Percentiles rank a stretch among this genome's conserved stretches.
phyloP scores from a whole-genome alignment of 352 stramenopile genomes.

The Phytophthora multivora region DNA sequence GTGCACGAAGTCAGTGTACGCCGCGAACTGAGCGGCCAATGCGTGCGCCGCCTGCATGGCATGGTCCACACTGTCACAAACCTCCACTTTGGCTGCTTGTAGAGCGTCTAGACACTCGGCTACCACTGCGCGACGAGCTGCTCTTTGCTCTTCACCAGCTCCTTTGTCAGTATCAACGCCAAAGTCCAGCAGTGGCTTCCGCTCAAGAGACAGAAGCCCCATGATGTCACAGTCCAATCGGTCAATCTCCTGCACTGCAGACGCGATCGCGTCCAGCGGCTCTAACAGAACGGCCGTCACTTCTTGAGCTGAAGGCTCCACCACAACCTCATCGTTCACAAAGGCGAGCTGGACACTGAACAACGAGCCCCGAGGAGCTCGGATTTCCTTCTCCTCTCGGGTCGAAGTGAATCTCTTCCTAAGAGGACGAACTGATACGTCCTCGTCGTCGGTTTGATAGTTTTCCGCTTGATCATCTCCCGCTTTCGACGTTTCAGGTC shows the following conservation, averaged over 20 bases:
- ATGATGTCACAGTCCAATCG: conserved; percentile 91
- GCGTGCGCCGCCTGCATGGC: conserved; percentile 72
- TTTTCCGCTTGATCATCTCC: conserved; percentile 2
- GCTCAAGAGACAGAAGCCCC: conserved; percentile 83
- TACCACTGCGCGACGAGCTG: conserved; percentile 39
- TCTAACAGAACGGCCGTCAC: conserved; percentile 81
- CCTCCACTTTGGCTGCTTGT: conserved; percentile 49
- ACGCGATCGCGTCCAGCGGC: conserved; percentile 78
- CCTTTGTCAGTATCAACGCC: conserved; percentile 27
- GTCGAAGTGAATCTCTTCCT: conserved; percentile 8
- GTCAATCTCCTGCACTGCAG: conserved; percentile 80
- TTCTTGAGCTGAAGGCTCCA: conserved; percentile 69
- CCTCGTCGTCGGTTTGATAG: background rate
- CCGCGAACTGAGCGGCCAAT: conserved; percentile 71
- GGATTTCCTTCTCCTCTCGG: conserved; percentile 32
- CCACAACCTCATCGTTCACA: conserved; percentile 50
- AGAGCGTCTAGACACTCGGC: conserved; percentile 55
- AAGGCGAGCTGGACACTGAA: conserved; percentile 84
- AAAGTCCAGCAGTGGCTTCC: conserved; percentile 60
- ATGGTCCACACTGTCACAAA: conserved; percentile 56
- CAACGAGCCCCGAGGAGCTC: conserved; percentile 64
- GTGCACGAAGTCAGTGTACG: conserved; percentile 82
- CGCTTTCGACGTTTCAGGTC: background rate
- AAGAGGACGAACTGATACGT: background rate
- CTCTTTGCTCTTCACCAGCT: conserved; percentile 2